A percentile compares a stretch with the other conserved stretches of the same genome.
Evolutionary conservation across 768 basidiomycete genomes (phyloP).

Genomic region (Gelatoporia subvermispora): DNA sequence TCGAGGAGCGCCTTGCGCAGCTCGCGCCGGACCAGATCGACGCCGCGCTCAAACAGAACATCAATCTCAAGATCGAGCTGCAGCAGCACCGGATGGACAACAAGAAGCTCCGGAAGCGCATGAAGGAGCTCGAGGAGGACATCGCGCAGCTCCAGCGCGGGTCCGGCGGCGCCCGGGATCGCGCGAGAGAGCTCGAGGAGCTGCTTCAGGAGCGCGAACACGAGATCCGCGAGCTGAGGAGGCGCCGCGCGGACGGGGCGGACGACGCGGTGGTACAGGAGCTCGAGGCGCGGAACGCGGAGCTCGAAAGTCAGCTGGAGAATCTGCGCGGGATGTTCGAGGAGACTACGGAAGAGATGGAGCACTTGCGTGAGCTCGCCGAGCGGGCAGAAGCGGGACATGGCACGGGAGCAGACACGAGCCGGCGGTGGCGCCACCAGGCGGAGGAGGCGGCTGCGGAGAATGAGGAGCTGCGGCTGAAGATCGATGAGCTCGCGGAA

Average conservation of each 20-base stretch:
- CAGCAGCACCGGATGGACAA: constrained; percentile 86
- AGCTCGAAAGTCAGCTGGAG: constrained; percentile 72
- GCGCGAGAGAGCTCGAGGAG: constrained; percentile 75
- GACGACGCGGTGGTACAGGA: constrained; percentile 53
- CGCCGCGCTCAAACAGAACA: constrained; percentile 87
- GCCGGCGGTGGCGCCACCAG: constrained; percentile 42
- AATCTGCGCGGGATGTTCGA: constrained; percentile 63
- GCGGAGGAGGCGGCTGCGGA: constrained; percentile 57
- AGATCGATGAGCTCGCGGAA: constrained; percentile 55
- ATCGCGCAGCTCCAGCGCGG: constrained; percentile 62
- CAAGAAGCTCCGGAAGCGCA: constrained; percentile 87
- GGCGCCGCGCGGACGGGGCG: constrained; percentile 33
- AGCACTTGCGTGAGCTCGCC: constrained; percentile 63
- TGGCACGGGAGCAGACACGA: constrained; percentile 38
- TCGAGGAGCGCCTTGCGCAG: constrained; percentile 87
- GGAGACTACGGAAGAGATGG: constrained; percentile 83
- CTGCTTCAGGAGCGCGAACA: constrained; percentile 68
- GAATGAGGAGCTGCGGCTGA: constrained; percentile 55
- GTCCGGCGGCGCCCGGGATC: constrained; percentile 35
- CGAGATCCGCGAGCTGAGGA: constrained; percentile 62
- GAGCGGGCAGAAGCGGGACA: constrained; percentile 41
- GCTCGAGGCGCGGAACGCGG: constrained; percentile 54
- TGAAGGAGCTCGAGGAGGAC: constrained; percentile 79
- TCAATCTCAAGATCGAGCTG: constrained; percentile 88
- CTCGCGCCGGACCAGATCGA: constrained; percentile 92